Evolutionary conservation across 306 rosid species (phyloP).

Genomic region (Malus sieversii): DNA sequence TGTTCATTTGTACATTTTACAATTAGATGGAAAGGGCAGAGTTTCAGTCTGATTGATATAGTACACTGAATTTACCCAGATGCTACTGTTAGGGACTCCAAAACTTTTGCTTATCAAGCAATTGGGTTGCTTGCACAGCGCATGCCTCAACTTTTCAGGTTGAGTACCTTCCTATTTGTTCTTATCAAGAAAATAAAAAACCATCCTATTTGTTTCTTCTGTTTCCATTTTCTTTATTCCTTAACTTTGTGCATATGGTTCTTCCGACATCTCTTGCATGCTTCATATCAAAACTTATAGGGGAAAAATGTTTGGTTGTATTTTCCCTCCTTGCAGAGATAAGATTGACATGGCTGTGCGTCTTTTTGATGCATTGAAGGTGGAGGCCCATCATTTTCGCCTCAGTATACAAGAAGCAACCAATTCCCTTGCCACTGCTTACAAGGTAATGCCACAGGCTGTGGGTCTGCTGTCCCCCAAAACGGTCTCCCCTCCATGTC

Average conservation of each 20-base stretch:
- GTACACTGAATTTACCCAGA: slow-evolving; percentile 43
- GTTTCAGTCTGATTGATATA: slow-evolving; percentile 8
- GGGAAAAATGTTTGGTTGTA: slow-evolving; percentile 2
- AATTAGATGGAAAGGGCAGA: slow-evolving; percentile 6
- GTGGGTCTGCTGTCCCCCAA: no score
- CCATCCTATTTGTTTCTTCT: slow-evolving; percentile 7
- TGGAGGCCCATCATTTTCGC: slow-evolving; percentile 73
- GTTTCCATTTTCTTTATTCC: neutral
- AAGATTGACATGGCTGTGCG: slow-evolving; percentile 83
- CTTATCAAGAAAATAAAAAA: neutral
- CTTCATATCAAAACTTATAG: neutral
- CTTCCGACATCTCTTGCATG: neutral
- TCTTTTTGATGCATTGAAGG: slow-evolving; percentile 73
- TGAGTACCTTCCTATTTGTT: neutral
- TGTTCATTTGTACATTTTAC: neutral
- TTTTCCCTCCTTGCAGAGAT: slow-evolving; percentile 42
- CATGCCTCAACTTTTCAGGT: slow-evolving; percentile 94
- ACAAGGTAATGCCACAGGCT: slow-evolving; percentile 49
- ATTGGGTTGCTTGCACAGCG: slow-evolving; percentile 88
- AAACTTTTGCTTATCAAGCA: slow-evolving; percentile 83
- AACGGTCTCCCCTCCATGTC: no score
- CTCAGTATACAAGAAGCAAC: slow-evolving; percentile 84
- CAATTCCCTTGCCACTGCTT: slow-evolving; percentile 73
- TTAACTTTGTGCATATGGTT: neutral
- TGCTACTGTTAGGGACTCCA: slow-evolving; percentile 65